Evolutionary conservation across 2,329 filamentous ascomycete species (phyloP).

Genomic region (Colletotrichum orchidophilum): DNA sequence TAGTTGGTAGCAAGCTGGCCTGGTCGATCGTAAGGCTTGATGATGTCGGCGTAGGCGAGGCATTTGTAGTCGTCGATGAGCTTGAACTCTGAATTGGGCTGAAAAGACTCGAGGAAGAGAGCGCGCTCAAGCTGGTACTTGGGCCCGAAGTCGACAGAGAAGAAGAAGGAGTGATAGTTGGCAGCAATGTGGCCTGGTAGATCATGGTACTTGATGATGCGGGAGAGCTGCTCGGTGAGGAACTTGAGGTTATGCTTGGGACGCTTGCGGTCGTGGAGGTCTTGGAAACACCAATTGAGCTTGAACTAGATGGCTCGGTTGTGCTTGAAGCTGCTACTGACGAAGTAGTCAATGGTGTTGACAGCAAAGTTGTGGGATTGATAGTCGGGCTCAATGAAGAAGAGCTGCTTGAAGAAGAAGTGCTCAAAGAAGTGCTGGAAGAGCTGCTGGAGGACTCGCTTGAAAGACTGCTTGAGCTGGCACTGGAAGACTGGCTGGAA

Average conservation of each 20-base stretch:
- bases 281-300: not conserved
- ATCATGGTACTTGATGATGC: not conserved
- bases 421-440: too few species aligned
- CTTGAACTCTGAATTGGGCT: not conserved
- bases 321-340: not conserved
- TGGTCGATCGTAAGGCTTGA: not conserved
- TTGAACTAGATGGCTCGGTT: not conserved
- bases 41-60: not conserved
- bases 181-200: not conserved
- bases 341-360: not conserved
- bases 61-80: not conserved
- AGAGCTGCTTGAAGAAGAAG: not conserved
- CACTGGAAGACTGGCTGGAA: not conserved
- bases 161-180: not conserved
- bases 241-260: not conserved
- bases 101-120: not conserved
- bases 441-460: not conserved
- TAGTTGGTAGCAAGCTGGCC: not conserved
- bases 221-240: not conserved
- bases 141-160: not conserved
- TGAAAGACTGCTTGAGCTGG: not conserved
- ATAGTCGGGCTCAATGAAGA: not conserved
- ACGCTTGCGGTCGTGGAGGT: not conserved
- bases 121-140: not conserved
- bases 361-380: not conserved